These are phyloP conservation scores for Arthroderma sp. DNA, from an alignment of 2,329 filamentous ascomycete species.

Conservation along the genomic window DNA sequence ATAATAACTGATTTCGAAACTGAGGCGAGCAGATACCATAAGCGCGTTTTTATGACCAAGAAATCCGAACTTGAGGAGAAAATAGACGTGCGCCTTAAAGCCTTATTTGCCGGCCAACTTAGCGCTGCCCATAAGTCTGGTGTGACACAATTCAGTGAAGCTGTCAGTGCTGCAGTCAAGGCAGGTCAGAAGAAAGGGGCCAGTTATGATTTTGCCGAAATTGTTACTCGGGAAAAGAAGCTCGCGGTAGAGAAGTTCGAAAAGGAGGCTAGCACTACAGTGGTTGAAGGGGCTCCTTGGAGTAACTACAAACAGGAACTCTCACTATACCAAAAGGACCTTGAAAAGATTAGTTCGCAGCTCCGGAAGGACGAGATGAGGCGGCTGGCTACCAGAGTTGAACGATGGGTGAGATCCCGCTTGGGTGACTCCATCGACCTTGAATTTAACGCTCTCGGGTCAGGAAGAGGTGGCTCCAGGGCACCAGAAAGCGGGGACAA, in stretches of 20 bases:
- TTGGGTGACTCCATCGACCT: conserved; percentile 78
- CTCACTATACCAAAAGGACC: conserved; percentile 71
- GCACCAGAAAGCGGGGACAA: conserved; percentile 68
- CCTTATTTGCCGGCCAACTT: conserved; percentile 78
- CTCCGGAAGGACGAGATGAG: conserved; percentile 94
- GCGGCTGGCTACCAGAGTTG: conserved; percentile 74
- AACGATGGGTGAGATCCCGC: conserved; percentile 84
- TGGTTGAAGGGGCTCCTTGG: conserved; percentile 73
- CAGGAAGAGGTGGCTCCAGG: conserved; percentile 68
- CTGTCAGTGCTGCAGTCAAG: conserved; percentile 79
- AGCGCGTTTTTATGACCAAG: conserved; percentile 84
- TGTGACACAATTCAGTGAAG: conserved; percentile 71
- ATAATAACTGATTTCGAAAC: conserved; percentile 75
- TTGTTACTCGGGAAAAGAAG: conserved; percentile 72
- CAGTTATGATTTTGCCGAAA: conserved; percentile 87
- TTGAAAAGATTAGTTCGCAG: conserved; percentile 74
- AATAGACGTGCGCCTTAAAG: conserved; percentile 76
- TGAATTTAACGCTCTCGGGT: conserved; percentile 92
- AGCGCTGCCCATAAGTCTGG: conserved; percentile 80
- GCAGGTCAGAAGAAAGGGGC: conserved; percentile 82
- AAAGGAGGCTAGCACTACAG: conserved; percentile 58
- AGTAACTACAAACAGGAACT: conserved; percentile 75
- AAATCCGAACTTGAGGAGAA: conserved; percentile 72
- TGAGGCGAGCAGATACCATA: conserved; percentile 90
- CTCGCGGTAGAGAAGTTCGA: conserved; percentile 64